These are phyloP conservation scores for Forsythia suspensa DNA, from an alignment of 257 asterid species.

Conservation along the genomic window DNA sequence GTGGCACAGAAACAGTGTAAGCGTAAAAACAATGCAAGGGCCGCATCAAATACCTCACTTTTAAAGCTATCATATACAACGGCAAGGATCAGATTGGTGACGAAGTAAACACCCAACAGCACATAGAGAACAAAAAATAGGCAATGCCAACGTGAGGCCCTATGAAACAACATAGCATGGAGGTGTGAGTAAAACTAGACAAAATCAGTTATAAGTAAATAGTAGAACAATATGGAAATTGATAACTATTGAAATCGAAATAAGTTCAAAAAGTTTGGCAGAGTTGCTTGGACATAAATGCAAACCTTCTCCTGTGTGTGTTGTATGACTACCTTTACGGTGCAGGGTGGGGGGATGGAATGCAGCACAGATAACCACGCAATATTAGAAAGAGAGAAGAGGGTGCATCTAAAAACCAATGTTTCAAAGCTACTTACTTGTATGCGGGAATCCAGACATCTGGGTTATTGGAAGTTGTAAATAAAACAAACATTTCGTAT, in stretches of 20 bases:
- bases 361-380: constrained; percentile 4
- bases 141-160: constrained; percentile 87
- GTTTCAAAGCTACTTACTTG: constrained; percentile 55
- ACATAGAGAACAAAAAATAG: constrained; percentile 86
- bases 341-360: background rate
- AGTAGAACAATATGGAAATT: background rate
- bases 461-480: constrained; percentile 97
- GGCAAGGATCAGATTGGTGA: constrained; percentile 97
- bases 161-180: constrained; percentile 37
- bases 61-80: constrained; percentile 98
- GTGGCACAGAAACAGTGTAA: background rate
- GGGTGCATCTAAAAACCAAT: constrained; percentile 7
- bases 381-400: constrained; percentile 8
- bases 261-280: background rate
- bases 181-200: constrained; percentile 23
- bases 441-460: constrained; percentile 99
- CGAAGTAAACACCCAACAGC: constrained; percentile 93
- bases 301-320: constrained; percentile 5
- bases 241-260: background rate
- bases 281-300: background rate
- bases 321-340: background rate
- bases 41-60: constrained; percentile 59
- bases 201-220: constrained; percentile 2
- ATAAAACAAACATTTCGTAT: constrained; percentile 88
- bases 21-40: background rate